Base-by-base conservation (phyloP, 164 flowering plant genomes). In the Sedum album region DNA sequence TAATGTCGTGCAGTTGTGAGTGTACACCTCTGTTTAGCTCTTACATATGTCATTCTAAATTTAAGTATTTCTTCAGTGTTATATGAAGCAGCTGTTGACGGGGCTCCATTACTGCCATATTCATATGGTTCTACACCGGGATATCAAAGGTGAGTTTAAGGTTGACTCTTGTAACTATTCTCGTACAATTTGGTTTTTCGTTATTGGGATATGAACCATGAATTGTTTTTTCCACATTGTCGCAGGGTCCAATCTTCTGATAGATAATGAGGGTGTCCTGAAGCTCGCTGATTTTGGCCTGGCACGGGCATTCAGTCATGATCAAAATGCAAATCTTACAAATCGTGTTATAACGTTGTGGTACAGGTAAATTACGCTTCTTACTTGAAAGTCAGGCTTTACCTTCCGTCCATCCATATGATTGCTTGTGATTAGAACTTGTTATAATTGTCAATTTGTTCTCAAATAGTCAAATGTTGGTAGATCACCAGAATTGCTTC, bases 231-330 rank as follows among this genome's bases (percentile, higher is more conserved):
- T 60, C 61, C 48, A 20, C 67, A 13, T 36, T 11, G 25, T 53
- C 76, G 73, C 88, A 93, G 97, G 96, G n/a, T 87, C 98, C 31
- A 93, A 93, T 82, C 96, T 94, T 72, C 87, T 94, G 28, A 90
- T 94, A 65, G 93, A 94, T 74, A 91, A 94, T 75, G 96, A 89
- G 75, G 97, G 97, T 21, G 88, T 84, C 72, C 77, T 93, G 60
- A 93, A 93, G 85, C 89, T 93, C 68, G 98, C 96, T 26, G 98
- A 94, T 82, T 94, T 94, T 83, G 98, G 98, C 42, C 89, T 94
- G 70, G 97, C 97, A 11, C 82, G 95, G 26, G 88, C 95, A 65
- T 91, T 84, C 68, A 83, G 91, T 30, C 77, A 73, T 78, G 93
- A 90, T 57, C 85, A 88, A 66, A 86, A 80, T 78, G 85, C 79